Percentiles rank a stretch among this genome's conserved stretches.
phyloP scores from a whole-genome alignment of 352 stramenopile species.

The Phytophthora agathidicida region DNA sequence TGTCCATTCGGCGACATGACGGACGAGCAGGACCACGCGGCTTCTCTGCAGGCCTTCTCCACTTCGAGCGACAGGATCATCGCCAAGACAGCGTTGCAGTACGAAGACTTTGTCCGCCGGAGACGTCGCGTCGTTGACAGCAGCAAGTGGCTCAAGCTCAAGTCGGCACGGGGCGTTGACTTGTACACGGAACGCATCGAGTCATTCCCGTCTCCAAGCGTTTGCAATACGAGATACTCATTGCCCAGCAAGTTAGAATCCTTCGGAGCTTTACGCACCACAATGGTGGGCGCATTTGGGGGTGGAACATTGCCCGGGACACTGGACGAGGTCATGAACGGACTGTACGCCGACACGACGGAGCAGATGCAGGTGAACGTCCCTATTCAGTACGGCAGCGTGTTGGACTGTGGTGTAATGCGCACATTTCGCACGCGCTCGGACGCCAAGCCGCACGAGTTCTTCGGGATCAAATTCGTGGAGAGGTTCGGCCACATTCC shows the following conservation, averaged over 20 bases:
- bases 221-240: slow-evolving; percentile 10
- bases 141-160: slow-evolving; percentile 47
- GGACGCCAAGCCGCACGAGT: slow-evolving; percentile 43
- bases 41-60: slow-evolving; percentile 46
- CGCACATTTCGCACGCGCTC: slow-evolving; percentile 45
- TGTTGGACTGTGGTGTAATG: slow-evolving; percentile 57
- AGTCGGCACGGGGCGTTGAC: slow-evolving; percentile 45
- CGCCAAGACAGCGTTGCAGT: slow-evolving; percentile 54
- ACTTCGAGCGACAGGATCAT: slow-evolving; percentile 61
- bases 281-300: slow-evolving; percentile 62
- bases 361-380: slow-evolving; percentile 50
- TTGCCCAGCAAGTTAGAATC: slow-evolving; percentile 17
- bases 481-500: slow-evolving; percentile 39
- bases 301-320: slow-evolving; percentile 49
- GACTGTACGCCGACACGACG: slow-evolving; percentile 51
- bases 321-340: slow-evolving; percentile 56
- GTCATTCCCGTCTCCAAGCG: slow-evolving; percentile 10
- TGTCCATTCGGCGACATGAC: too few relatives aligned
- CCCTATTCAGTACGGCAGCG: slow-evolving; percentile 52
- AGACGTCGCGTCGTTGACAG: slow-evolving; percentile 43
- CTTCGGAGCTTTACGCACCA: slow-evolving; percentile 28
- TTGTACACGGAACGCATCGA: slow-evolving; percentile 64
- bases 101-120: slow-evolving; percentile 52
- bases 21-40: slow-evolving; percentile 10
- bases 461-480: slow-evolving; percentile 72